Conservation (phyloP, 1,139 yeast genomes). For the Candida sanyaensis region DNA sequence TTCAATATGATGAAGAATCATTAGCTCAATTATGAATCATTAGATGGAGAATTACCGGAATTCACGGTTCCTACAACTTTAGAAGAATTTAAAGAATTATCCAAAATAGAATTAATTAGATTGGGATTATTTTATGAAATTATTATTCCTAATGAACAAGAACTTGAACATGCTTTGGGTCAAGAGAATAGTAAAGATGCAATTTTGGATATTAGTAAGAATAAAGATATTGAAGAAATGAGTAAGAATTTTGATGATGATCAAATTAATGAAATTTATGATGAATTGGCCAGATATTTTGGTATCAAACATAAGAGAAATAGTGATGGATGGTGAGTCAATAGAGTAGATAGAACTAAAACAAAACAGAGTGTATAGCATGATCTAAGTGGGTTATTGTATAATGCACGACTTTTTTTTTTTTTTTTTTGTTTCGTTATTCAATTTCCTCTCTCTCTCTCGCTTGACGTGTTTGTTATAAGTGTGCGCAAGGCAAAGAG, state of each 20-base stretch:
- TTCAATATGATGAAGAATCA: slow-evolving; percentile 18
- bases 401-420: neutral
- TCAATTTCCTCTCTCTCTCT: too few species aligned
- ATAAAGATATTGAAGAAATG: slow-evolving; percentile 43
- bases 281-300: slow-evolving; percentile 66
- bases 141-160: slow-evolving; percentile 52
- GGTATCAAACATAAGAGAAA: slow-evolving; percentile 63
- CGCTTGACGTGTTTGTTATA: slow-evolving; percentile 2
- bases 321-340: slow-evolving; percentile 53
- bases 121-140: slow-evolving; percentile 73
- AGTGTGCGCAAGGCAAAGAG: too few species aligned
- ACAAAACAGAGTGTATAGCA: too few species aligned
- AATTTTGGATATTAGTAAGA: slow-evolving; percentile 8
- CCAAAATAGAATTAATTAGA: slow-evolving; percentile 45
- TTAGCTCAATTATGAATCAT: slow-evolving; percentile 47
- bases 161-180: slow-evolving; percentile 31
- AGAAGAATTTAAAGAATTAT: slow-evolving; percentile 50
- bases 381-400: neutral
- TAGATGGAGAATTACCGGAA: slow-evolving; percentile 72
- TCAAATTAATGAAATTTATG: slow-evolving; percentile 52
- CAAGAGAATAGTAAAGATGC: slow-evolving; percentile 7
- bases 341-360: too few species aligned
- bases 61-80: slow-evolving; percentile 63
- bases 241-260: slow-evolving; percentile 24
- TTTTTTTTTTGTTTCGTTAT: too few species aligned